Base-by-base conservation (phyloP, 2,329 filamentous ascomycete genomes). In the Alternaria hordeiaustralica region DNA sequence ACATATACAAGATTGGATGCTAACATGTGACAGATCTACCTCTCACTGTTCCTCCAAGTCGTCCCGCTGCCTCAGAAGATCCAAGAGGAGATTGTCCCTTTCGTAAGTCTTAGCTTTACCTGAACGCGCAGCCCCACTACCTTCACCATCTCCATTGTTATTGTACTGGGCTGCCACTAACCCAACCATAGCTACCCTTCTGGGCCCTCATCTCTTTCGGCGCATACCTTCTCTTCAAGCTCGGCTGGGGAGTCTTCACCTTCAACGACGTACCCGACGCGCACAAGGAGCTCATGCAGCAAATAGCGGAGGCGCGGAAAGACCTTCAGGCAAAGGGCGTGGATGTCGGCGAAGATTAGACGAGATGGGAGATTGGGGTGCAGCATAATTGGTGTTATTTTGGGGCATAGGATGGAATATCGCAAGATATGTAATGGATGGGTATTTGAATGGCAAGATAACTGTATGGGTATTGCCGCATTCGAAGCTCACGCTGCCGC, bases 181-280 rank as follows among this genome's bases (percentile, higher is more conserved):
- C 49, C 30, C 26, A 23, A 23, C 11, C 11, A 8, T 55, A 97
- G 94, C 88, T 98, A 51, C 96, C 96, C 60, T 92, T 97, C 84
- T 99, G 95, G 92, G 89, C 88, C 50, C 86, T 98, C 73, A 92
- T 99, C 70, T 90, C 92, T 21, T 94, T 98, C 78, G 96, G 94
- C 81, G 92, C 94, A 67, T 94, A 94, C 82, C 90, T 99, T 20
- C 90, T 99, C 69, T 93, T 91, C 84, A 93, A 93, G 74, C 91
- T 99, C 66, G 96, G 96, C 75, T 92, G 89, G 84, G 96, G 96
- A 69, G 92, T 99, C 73, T 86, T 97, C 79, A 97, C 93, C 61
- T 99, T 99, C 87, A 96, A 97, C 85, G 94, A 98, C 82, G 93
- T 96, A 53, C 94, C 95, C 58, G 88, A 93, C 66, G 96, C 96